Evolutionary conservation across 225 moss, liverwort and hornwort species (phyloP).

Genomic region (Thuidium tamariscinum): DNA sequence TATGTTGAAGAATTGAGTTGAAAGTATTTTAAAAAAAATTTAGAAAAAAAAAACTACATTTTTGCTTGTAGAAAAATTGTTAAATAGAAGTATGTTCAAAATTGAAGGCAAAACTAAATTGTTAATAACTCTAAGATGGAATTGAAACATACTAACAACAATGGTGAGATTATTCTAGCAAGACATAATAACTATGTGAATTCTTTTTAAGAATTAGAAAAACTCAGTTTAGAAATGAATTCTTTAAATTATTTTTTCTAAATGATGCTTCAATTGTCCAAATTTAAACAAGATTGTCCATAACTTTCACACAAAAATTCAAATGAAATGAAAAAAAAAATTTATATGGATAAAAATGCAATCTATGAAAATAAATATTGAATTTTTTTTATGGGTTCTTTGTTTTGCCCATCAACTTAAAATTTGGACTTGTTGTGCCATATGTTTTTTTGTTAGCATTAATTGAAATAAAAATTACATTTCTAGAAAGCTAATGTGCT

Average conservation of each 20-base stretch:
- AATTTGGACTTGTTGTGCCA: background rate
- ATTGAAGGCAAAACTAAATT: background rate
- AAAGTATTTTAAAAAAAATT: background rate
- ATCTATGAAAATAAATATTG: background rate
- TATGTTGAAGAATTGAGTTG: background rate
- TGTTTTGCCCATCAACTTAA: rapidly evolving
- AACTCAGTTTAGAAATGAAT: rapidly evolving
- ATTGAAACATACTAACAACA: background rate
- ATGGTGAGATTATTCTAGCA: background rate
- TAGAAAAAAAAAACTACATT: background rate
- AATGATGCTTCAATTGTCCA: background rate
- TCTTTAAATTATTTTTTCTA: background rate
- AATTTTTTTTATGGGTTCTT: background rate
- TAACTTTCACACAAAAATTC: background rate
- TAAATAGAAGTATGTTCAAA: no score
- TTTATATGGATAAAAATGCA: background rate
- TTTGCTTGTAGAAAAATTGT: background rate
- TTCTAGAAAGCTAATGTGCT: background rate
- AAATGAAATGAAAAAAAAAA: background rate
- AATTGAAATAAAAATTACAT: background rate
- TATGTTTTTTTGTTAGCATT: rapidly evolving
- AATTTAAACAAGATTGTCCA: no score
- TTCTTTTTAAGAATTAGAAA: background rate
- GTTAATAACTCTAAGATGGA: background rate
- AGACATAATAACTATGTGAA: no score